phyloP scores from a whole-genome alignment of 2,329 filamentous ascomycete species.

The Neobulgaria alba region DNA sequence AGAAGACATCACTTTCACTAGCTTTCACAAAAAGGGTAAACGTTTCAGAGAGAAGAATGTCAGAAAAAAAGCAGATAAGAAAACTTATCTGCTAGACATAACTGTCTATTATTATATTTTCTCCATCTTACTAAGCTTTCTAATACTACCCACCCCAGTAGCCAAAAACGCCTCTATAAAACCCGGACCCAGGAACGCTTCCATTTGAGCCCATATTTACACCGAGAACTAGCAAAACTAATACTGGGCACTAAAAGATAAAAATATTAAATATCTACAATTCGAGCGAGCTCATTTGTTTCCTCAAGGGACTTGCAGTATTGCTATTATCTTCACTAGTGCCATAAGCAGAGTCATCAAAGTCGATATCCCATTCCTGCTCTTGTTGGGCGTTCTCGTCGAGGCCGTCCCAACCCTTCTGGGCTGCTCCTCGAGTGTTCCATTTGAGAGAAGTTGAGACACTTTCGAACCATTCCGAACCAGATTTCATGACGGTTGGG shows the following conservation, averaged over 20 bases:
- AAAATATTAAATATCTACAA: slow-evolving; percentile 2
- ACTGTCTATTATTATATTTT: too few relatives aligned
- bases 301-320: slow-evolving; percentile 47
- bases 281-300: slow-evolving; percentile 6
- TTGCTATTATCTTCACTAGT: slow-evolving; percentile 65
- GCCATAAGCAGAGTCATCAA: slow-evolving; percentile 69
- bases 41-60: too few relatives aligned
- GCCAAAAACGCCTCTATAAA: too few relatives aligned
- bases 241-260: not conserved
- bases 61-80: too few relatives aligned
- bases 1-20: too few relatives aligned
- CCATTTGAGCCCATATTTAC: not conserved
- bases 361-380: slow-evolving; percentile 88
- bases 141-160: not conserved
- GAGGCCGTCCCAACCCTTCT: slow-evolving; percentile 68
- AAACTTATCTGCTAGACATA: too few relatives aligned
- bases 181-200: too few relatives aligned
- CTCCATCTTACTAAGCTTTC: not conserved
- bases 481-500: slow-evolving; percentile 84
- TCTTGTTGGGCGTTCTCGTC: slow-evolving; percentile 36
- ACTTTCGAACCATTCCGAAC: slow-evolving; percentile 93
- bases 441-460: slow-evolving; percentile 86
- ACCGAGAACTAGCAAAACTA: not conserved
- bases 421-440: slow-evolving; percentile 87
- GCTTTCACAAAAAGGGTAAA: too few relatives aligned